These are phyloP conservation scores for Tephrocybe sp. DNA, from an alignment of 768 basidiomycete species.

Conservation along the genomic window DNA sequence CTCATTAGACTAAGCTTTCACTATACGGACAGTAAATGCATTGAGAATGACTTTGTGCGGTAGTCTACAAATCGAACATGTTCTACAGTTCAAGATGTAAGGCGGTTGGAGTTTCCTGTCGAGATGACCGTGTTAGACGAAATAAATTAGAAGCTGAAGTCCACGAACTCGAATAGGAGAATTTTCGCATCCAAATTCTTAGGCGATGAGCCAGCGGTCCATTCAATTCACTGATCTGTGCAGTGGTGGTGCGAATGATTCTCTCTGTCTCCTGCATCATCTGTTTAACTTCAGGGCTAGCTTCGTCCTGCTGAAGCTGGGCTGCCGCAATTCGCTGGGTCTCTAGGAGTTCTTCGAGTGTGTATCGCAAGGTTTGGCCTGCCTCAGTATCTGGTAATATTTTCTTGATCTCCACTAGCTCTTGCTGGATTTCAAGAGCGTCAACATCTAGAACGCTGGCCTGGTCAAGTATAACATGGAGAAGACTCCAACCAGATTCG, in stretches of 20 bases:
- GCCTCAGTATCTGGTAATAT: slow-evolving; percentile 27
- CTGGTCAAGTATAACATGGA: slow-evolving; percentile 7
- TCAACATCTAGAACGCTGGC: slow-evolving; percentile 11
- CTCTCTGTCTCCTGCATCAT: slow-evolving; percentile 17
- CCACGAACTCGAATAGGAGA: not conserved
- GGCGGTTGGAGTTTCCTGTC: too few species aligned
- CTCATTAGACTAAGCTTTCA: too few species aligned
- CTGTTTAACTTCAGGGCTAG: slow-evolving; percentile 9
- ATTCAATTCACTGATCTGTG: slow-evolving; percentile 8
- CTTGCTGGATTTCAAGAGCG: slow-evolving; percentile 27
- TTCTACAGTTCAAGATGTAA: too few species aligned
- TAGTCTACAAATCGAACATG: too few species aligned
- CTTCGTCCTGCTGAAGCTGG: slow-evolving; percentile 14
- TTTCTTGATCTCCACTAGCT: slow-evolving; percentile 26
- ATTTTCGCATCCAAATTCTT: not conserved
- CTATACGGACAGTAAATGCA: too few species aligned
- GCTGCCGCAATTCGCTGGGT: slow-evolving; percentile 21
- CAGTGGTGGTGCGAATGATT: slow-evolving; percentile 18
- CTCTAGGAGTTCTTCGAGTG: slow-evolving; percentile 23
- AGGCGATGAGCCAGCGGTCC: not conserved
- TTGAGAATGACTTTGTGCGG: too few species aligned
- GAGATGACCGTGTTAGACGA: too few species aligned
- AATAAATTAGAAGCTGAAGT: not conserved
- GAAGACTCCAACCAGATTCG: slow-evolving; percentile 3
- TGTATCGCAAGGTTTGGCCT: slow-evolving; percentile 24